Evolutionary conservation across 1,284 basidiomycete species (phyloP), one percentile per base, ranked within the genome.

Genomic region (Mycena citricolor): DNA sequence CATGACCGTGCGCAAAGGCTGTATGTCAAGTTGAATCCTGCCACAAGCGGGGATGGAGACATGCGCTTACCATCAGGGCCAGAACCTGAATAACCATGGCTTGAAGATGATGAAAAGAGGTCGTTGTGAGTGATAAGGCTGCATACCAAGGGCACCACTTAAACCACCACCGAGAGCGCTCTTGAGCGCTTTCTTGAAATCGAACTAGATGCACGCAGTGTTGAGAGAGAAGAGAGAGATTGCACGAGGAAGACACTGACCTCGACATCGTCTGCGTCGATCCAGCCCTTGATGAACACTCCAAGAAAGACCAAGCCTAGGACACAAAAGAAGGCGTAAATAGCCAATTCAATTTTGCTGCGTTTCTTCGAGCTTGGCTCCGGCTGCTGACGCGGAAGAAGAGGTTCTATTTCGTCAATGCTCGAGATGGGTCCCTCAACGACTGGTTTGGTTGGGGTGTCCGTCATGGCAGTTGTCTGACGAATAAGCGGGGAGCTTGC

Each of bases 11-110:
- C 90, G 78, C 2, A 90, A 63, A 2, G 87, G 87, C 83, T 74
- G 35, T 16, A 14, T n/a, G 10, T 14, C 30, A 19, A 22, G 11
- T 29, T 48, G 29, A 32, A 24, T 26, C 26, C 16, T 22, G 30
- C 17, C 14, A 31, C 30, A 16, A 25, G 12, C 31, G 19, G 26
- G 32, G 29, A 25, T 37, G 31, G 58, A 42, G 12, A 52, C 54
- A 30, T 46, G 29, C 23, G 32, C 55, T 44, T 58, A 80, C 82
- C 89, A 94, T 94, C 42, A 93, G 74, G 1, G 83, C 81, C 32
- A 92, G 63, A 11, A 95, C 92, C 61, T 94, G 92, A 4, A 94
- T 69, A 7, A 94, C 76, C 91, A 94, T 94, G 0, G 90, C 91
- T 77, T 33, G 47, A 43, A n/a, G 47, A 51, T 13, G 25, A 19